Evolutionary conservation across 2,329 filamentous ascomycete species (phyloP).

Genomic region (Penicillium sp.): DNA sequence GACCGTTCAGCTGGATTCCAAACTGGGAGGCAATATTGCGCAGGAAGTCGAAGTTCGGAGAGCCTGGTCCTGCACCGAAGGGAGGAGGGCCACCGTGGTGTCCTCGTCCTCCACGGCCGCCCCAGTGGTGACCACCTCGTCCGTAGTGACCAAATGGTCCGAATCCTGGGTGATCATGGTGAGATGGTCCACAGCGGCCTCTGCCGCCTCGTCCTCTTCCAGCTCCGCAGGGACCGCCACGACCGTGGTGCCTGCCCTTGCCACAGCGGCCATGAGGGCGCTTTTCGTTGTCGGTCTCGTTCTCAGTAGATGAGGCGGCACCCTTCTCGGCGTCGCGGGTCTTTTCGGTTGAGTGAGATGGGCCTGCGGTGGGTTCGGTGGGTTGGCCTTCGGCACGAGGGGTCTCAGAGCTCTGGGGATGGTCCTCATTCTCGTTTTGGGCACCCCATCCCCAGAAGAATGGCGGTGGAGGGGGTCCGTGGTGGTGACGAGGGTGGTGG

Average conservation of each 20-base stretch:
- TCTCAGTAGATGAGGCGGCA: slow-evolving; percentile 5
- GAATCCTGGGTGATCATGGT: not conserved
- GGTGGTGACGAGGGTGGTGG: slow-evolving; percentile 1
- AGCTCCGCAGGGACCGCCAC: slow-evolving; percentile 5
- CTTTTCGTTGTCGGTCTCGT: slow-evolving; percentile 21
- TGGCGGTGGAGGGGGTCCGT: not conserved
- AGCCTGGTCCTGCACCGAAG: slow-evolving; percentile 5
- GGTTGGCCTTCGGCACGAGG: not conserved
- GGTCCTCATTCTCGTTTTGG: slow-evolving; percentile 37
- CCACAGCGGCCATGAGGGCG: slow-evolving; percentile 23
- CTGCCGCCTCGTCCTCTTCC: slow-evolving; percentile 10
- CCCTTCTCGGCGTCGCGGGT: slow-evolving; percentile 10
- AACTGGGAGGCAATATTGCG: slow-evolving; percentile 32
- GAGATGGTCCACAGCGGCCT: slow-evolving; percentile 11
- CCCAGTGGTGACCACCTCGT: slow-evolving; percentile 9
- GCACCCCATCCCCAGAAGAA: slow-evolving; percentile 7
- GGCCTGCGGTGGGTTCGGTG: slow-evolving; percentile 9
- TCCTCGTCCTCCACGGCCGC: slow-evolving; percentile 12
- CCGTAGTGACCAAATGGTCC: slow-evolving; percentile 6
- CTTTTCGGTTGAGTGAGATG: slow-evolving; percentile 6
- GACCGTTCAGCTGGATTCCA: slow-evolving; percentile 30
- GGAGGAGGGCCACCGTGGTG: slow-evolving; percentile 7
- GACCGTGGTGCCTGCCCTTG: slow-evolving; percentile 14
- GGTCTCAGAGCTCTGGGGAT: slow-evolving; percentile 17
- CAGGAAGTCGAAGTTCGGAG: slow-evolving; percentile 25